Evolutionary conservation across 2,329 filamentous ascomycete genomes (phyloP).

Genomic region (Colletotrichum kahawae): DNA sequence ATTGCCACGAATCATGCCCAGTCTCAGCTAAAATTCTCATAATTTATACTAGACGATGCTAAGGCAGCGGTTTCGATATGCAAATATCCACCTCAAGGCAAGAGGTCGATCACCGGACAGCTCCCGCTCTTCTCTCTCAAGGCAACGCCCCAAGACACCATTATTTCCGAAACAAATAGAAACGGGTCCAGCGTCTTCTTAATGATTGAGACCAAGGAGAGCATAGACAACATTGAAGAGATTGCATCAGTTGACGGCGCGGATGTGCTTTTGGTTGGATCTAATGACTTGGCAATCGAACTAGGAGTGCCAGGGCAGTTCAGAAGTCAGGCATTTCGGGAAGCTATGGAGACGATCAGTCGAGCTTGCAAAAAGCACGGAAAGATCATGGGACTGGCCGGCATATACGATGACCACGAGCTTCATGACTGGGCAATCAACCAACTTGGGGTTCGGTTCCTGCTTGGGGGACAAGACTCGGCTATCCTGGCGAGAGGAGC

Average conservation of each 20-base stretch:
- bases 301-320: slow-evolving; percentile 28
- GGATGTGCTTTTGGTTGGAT: slow-evolving; percentile 35
- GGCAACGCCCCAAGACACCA: slow-evolving; percentile 24
- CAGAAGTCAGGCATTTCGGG: slow-evolving; percentile 20
- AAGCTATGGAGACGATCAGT: slow-evolving; percentile 22
- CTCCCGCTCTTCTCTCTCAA: slow-evolving; percentile 27
- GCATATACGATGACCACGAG: slow-evolving; percentile 25
- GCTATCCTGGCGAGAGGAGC: slow-evolving; percentile 5
- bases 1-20: neutral
- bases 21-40: neutral
- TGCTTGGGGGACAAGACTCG: slow-evolving; percentile 25
- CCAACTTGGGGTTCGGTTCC: slow-evolving; percentile 20
- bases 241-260: slow-evolving; percentile 35
- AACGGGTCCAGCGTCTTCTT: slow-evolving; percentile 28
- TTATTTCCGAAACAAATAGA: slow-evolving; percentile 26
- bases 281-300: slow-evolving; percentile 32
- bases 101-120: slow-evolving; percentile 29
- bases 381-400: slow-evolving; percentile 28
- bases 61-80: slow-evolving; percentile 29
- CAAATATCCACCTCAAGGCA: slow-evolving; percentile 29
- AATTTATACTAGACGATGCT: slow-evolving; percentile 23
- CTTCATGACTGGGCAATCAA: slow-evolving; percentile 24
- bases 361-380: slow-evolving; percentile 24
- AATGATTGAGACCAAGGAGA: slow-evolving; percentile 32
- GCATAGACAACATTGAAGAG: slow-evolving; percentile 28